Evolutionary conservation across 1,284 basidiomycete genomes (phyloP).

Genomic region (Sporisorium scitamineum): DNA sequence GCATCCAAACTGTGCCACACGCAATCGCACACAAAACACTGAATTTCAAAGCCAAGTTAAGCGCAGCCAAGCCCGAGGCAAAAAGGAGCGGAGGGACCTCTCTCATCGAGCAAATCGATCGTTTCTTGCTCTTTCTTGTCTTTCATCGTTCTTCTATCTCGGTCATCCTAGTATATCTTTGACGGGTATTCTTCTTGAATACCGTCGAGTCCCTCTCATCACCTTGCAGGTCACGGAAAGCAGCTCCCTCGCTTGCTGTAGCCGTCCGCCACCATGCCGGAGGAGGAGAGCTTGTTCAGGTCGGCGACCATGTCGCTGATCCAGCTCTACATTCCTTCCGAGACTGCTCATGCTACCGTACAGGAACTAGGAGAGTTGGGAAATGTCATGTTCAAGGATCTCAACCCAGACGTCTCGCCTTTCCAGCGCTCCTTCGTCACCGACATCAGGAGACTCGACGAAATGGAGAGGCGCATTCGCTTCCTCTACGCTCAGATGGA

Average conservation of each 20-base stretch:
- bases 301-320: constrained; percentile 85
- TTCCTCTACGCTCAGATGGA: constrained; percentile 90
- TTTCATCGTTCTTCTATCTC: neutral
- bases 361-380: constrained; percentile 94
- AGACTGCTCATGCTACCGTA: constrained; percentile 96
- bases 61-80: neutral
- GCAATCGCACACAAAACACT: neutral
- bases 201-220: constrained; percentile 2
- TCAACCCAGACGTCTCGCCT: constrained; percentile 93
- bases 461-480: constrained; percentile 92
- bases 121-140: no score
- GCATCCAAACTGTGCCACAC: neutral
- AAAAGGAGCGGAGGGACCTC: constrained; percentile 19
- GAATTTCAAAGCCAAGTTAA: neutral
- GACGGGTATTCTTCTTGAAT: neutral
- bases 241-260: constrained; percentile 5
- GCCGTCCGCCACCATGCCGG: constrained; percentile 39
- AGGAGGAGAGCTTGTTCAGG: constrained; percentile 66
- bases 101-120: neutral
- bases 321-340: constrained; percentile 96
- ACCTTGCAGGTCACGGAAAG: neutral
- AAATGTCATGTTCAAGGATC: constrained; percentile 96
- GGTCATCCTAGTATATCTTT: constrained; percentile 1
- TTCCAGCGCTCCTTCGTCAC: constrained; percentile 99
- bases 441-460: constrained; percentile 92